phyloP scores from a whole-genome alignment of 495 filamentous ascomycete species.

The Talaromyces thailandensis region DNA sequence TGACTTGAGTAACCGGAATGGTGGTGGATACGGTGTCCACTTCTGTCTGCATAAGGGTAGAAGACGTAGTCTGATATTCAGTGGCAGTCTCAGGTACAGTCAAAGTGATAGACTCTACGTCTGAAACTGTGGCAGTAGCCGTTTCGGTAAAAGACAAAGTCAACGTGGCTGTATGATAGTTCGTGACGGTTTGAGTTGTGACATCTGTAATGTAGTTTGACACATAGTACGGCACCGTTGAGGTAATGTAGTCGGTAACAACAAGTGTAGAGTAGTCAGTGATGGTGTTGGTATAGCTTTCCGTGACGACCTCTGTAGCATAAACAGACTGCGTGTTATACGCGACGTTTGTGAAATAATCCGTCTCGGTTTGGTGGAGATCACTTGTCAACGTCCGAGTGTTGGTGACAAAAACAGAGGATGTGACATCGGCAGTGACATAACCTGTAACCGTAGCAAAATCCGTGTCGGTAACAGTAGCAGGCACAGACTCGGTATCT shows the following conservation, averaged over 20 bases:
- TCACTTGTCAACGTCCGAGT: neutral
- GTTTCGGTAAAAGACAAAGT: slow-evolving; percentile 48
- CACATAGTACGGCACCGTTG: neutral
- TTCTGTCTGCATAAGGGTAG: neutral
- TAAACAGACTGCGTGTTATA: neutral
- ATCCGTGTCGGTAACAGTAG: neutral
- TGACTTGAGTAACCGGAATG: neutral
- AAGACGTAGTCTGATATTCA: neutral
- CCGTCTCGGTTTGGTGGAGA: neutral
- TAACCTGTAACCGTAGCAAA: neutral
- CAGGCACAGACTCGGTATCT: neutral
- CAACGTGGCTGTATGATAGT: slow-evolving; percentile 49
- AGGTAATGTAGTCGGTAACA: neutral
- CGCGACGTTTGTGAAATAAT: neutral
- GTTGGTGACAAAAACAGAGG: neutral
- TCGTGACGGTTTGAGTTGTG: neutral
- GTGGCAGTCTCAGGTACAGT: neutral
- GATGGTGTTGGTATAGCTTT: neutral
- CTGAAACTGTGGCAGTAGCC: neutral
- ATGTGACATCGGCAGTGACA: neutral
- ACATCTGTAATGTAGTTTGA: neutral
- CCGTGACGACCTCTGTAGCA: neutral
- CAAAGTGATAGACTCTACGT: neutral
- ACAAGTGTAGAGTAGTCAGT: neutral
- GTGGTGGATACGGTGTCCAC: neutral